phyloP scores from a whole-genome alignment of 1,284 basidiomycete species.

The Rhizoctonia solani region DNA sequence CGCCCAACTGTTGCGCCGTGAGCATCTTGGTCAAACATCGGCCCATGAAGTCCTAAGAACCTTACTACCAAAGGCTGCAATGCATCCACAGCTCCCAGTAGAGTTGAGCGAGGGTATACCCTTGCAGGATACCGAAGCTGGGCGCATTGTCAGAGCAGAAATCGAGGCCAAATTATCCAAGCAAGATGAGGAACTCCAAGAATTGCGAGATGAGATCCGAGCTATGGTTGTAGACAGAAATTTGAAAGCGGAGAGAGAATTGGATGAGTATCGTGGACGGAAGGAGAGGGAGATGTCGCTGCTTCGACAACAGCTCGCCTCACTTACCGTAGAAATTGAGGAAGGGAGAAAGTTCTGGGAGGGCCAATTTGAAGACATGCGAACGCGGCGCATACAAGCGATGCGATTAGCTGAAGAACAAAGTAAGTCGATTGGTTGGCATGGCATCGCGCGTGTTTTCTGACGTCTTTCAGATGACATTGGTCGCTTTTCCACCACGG shows the following conservation, averaged over 20 bases:
- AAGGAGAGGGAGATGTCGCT: slow-evolving; percentile 17
- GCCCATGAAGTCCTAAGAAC: slow-evolving; percentile 11
- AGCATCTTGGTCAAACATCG: background rate
- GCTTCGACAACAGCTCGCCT: background rate
- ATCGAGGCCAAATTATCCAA: slow-evolving; percentile 10
- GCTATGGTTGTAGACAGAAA: background rate
- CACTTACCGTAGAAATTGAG: slow-evolving; percentile 10
- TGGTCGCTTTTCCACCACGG: background rate
- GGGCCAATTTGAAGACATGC: slow-evolving; percentile 12
- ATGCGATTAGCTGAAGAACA: slow-evolving; percentile 26
- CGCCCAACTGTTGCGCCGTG: slow-evolving; percentile 18
- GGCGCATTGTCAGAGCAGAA: slow-evolving; percentile 9
- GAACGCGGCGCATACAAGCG: slow-evolving; percentile 8
- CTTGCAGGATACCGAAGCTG: slow-evolving; percentile 2
- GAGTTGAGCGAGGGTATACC: slow-evolving; percentile 1
- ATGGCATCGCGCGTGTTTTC: background rate
- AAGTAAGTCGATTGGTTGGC: background rate
- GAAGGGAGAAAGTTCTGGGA: slow-evolving; percentile 25
- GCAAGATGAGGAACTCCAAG: slow-evolving; percentile 13
- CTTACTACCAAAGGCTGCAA: background rate
- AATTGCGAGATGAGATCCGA: background rate
- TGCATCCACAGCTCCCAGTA: background rate
- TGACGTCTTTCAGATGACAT: slow-evolving; percentile 6
- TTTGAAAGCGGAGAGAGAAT: background rate
- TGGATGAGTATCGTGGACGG: slow-evolving; percentile 1